Evolutionary conservation across 2,329 filamentous ascomycete genomes (phyloP), one percentile per base, ranked within the genome.

Genomic region (Calonectria leucothoes): DNA sequence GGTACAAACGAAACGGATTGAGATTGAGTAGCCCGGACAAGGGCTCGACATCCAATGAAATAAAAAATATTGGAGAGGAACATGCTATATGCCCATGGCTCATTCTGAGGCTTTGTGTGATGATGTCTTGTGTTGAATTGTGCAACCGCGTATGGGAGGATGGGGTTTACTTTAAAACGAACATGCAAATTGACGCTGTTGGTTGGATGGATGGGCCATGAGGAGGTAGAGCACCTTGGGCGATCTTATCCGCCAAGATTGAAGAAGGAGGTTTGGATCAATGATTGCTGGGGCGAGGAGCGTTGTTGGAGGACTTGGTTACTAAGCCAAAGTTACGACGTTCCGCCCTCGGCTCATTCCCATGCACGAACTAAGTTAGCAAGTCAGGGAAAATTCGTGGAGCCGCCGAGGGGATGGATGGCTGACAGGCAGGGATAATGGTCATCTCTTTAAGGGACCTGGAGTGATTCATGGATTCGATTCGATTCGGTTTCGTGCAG

Each of bases 41-140:
- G 73, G 74, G 74, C 77, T 78, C 76, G 74, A 77, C 70, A 80
- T 80, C 75, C 76, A 80, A 80, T 77, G 76, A 78, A 73, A 73
- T 75, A 72, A 74, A 76, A 75, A 75, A 77, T 59, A 64, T 68
- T 68, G 65, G 65, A 72, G 65, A 72, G 70, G 70, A 69, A 68
- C 48, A 35, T 35, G 14, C 6, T 55, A 68, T 42, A 35, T 35
- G 14, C 6, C 45, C n/a, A 29, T 70, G 35, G 37, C 10, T 57
- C 48, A 57, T 15, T 39, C 17, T 61, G 55, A n/a, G 7, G 33
- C 31, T 45, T 33, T 20, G 27, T 55, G 51, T 33, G 51, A 55
- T 14, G 17, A 14, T 11, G 14, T 33, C 7, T 55, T 23, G 23
- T n/a, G n/a, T 55, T 55, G 51, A 3, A 3, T 31, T 52, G 49